These are phyloP conservation scores for Podospora appendiculata DNA, from an alignment of 495 filamentous ascomycete species.

Conservation along the genomic window DNA sequence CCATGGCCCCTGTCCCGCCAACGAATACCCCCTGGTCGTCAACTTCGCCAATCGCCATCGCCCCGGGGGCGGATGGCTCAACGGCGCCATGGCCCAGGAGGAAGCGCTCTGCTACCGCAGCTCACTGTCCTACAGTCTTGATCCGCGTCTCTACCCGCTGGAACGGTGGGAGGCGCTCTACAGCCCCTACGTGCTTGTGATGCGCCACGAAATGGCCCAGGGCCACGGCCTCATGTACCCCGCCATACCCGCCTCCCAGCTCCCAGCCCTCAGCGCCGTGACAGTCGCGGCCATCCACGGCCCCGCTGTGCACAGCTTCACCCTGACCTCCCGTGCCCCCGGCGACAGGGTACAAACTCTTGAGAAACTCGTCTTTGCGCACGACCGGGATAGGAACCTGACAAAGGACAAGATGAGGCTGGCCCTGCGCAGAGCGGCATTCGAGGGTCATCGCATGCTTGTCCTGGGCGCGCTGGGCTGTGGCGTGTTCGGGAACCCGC, in stretches of 20 bases:
- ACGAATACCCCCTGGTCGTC: background rate
- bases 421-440: constrained; percentile 44
- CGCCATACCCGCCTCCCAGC: background rate
- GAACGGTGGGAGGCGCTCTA: constrained; percentile 37
- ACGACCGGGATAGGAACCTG: constrained; percentile 24
- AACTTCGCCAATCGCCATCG: constrained; percentile 5
- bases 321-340: background rate
- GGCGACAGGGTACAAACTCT: background rate
- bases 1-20: no score
- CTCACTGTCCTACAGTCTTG: constrained; percentile 4
- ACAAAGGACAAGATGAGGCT: constrained; percentile 54
- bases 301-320: background rate
- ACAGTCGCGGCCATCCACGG: constrained; percentile 39
- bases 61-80: constrained; percentile 7
- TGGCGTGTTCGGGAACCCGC: constrained; percentile 54
- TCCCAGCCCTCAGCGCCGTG: constrained; percentile 46
- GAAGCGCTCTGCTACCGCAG: constrained; percentile 5
- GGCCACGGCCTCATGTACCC: constrained; percentile 34
- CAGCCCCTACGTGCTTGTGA: constrained; percentile 47
- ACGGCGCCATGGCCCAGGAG: constrained; percentile 8
- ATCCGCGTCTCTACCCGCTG: background rate
- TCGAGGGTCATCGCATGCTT: constrained; percentile 41
- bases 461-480: constrained; percentile 60
- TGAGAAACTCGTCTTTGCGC: constrained; percentile 17
- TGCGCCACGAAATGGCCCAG: constrained; percentile 34